Conservation (phyloP, 352 stramenopile genomes). For the Phytophthora kernoviae region DNA sequence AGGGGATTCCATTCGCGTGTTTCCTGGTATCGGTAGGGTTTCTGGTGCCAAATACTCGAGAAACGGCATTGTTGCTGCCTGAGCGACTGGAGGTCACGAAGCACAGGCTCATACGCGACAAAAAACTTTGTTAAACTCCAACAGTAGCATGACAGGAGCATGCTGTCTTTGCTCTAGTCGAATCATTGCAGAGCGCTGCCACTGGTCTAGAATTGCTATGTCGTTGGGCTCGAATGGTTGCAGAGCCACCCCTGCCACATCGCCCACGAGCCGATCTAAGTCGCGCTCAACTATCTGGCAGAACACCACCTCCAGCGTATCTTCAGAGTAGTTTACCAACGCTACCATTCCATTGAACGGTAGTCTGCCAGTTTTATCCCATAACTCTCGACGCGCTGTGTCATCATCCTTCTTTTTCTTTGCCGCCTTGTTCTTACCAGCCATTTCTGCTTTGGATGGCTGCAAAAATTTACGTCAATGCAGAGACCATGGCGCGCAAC, state of each 20-base stretch:
- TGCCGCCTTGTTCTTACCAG: slow-evolving; percentile 8
- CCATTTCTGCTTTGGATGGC: slow-evolving; percentile 26
- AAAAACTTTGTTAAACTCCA: slow-evolving; percentile 67
- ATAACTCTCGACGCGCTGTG: slow-evolving; percentile 27
- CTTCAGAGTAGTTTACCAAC: slow-evolving; percentile 24
- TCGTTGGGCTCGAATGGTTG: slow-evolving; percentile 41
- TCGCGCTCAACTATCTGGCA: slow-evolving; percentile 42
- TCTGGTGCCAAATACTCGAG: slow-evolving; percentile 45
- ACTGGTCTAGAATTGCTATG: slow-evolving; percentile 25
- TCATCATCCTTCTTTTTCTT: slow-evolving; percentile 21
- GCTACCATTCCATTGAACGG: slow-evolving; percentile 42
- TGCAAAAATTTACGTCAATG: slow-evolving; percentile 36
- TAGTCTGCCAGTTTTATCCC: slow-evolving; percentile 41
- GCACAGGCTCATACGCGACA: slow-evolving; percentile 51
- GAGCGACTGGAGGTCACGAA: slow-evolving; percentile 44
- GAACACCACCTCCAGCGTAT: slow-evolving; percentile 33
- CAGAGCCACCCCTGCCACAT: slow-evolving; percentile 36
- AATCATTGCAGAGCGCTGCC: slow-evolving; percentile 7
- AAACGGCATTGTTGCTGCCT: slow-evolving; percentile 32
- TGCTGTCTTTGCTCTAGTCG: slow-evolving; percentile 10
- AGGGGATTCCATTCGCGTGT: slow-evolving; percentile 29
- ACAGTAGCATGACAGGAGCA: slow-evolving; percentile 29
- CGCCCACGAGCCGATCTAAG: slow-evolving; percentile 28
- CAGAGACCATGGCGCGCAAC: slow-evolving; percentile 37
- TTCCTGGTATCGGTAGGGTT: slow-evolving; percentile 5